Percentiles rank a stretch among this genome's conserved stretches.
Evolutionary conservation across 148 eudicot genomes (phyloP).

Genomic region (Vaccinium vitisidaea): DNA sequence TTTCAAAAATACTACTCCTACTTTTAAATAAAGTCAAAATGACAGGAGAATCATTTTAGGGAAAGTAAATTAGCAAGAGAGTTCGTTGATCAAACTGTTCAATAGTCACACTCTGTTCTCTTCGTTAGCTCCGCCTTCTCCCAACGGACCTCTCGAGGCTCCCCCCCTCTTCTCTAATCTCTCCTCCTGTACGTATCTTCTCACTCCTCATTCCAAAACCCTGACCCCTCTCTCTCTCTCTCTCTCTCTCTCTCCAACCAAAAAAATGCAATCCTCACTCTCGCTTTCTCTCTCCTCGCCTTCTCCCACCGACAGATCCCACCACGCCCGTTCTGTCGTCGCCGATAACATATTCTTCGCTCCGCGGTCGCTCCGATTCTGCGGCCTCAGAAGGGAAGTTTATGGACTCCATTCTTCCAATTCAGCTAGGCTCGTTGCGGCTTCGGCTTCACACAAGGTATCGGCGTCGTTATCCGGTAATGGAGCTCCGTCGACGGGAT

Average conservation of each 20-base stretch:
- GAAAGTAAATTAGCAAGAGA: not conserved
- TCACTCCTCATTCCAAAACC: not conserved
- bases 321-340: conserved; percentile 12
- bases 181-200: not conserved
- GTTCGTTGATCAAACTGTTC: conserved; percentile 7
- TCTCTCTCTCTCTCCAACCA: conserved; percentile 9
- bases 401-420: conserved; percentile 26
- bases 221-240: conserved; percentile 6
- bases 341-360: conserved; percentile 18
- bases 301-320: conserved; percentile 43
- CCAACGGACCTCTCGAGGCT: conserved; percentile 41
- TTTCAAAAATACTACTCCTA: too few relatives aligned
- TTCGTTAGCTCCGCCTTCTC: conserved; percentile 59
- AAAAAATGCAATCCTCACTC: conserved; percentile 65
- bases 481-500: conserved; percentile 47
- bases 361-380: conserved; percentile 58
- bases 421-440: conserved; percentile 24
- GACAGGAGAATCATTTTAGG: too few relatives aligned
- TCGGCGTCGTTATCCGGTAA: conserved; percentile 47
- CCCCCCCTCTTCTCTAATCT: not conserved
- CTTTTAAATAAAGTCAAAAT: too few relatives aligned
- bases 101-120: conserved; percentile 14
- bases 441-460: conserved; percentile 22
- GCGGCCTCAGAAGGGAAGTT: conserved; percentile 70
- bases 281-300: conserved; percentile 60